Conservation (phyloP, 768 basidiomycete species). For the Phlegmacium glaucopus region DNA sequence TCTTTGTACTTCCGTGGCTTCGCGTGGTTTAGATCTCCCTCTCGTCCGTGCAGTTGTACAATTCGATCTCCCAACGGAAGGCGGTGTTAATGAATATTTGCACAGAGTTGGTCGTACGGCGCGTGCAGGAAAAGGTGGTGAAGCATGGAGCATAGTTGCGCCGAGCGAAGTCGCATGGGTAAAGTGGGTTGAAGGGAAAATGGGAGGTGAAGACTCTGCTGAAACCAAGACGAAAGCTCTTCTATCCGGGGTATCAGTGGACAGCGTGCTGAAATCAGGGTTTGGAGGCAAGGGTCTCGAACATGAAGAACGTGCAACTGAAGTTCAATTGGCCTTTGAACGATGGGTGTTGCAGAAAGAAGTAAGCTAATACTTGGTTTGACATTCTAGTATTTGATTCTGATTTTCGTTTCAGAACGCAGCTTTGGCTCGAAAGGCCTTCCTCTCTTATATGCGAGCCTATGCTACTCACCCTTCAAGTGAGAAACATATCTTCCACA, state of each 20-base stretch:
- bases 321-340: constrained; percentile 94
- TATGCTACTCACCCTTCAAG: constrained; percentile 95
- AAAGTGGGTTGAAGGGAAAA: constrained; percentile 81
- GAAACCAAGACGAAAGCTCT: constrained; percentile 38
- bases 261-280: constrained; percentile 70
- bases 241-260: constrained; percentile 60
- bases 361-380: constrained; percentile 35
- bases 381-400: neutral
- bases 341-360: constrained; percentile 81
- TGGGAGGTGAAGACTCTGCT: constrained; percentile 50
- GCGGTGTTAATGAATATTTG: constrained; percentile 93
- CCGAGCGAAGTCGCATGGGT: constrained; percentile 91
- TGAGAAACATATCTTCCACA: constrained; percentile 97
- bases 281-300: constrained; percentile 83
- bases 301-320: constrained; percentile 87
- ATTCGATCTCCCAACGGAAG: constrained; percentile 97
- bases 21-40: constrained; percentile 95
- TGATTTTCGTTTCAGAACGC: constrained; percentile 52
- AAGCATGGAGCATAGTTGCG: constrained; percentile 90
- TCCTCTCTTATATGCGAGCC: constrained; percentile 89
- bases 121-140: constrained; percentile 91
- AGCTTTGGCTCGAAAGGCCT: constrained; percentile 77
- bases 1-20: constrained; percentile 95
- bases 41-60: constrained; percentile 93
- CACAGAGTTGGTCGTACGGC: constrained; percentile 97